Base-by-base conservation (phyloP, 331 rosid genomes). In the Arachis monticola region DNA sequence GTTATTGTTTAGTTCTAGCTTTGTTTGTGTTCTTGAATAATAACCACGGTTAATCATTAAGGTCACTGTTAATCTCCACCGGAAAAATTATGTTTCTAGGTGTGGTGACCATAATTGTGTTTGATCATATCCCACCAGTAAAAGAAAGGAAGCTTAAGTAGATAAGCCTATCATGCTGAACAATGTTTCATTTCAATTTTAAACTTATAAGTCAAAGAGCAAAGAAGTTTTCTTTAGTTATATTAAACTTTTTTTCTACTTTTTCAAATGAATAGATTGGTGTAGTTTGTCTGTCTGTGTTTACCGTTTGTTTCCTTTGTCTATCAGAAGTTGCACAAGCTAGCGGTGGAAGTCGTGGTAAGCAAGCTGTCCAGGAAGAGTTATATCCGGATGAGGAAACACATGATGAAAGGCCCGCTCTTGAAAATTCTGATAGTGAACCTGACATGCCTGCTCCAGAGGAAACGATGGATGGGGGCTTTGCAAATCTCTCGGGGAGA, bases 401-500 rank as follows among this genome's bases (percentile, higher is more conserved):
- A 51, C 85, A 81, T 30, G 90, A 84, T 47, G 89, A 89, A 48
- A 73, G 81, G 45, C 90, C 88, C 1, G 42, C 66, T 14, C 60
- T 73, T 52, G 87, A 87, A 67, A 87, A 73, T 41, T 78, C 88
- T 72, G 95, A 87, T 27, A 84, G 85, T 78, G 88, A 87, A 32
- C 57, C 80, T 70, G 90, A 85, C 56, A 81, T 72, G 70, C 80
- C 85, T 57, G 81, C 74, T 40, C 79, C 27, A 1, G 88, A 80
- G 72, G 68, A 70, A 12, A 1, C 50, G 10, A 1, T 44, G 13
- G 88, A 69, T 42, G 79, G 32, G 13, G 86, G 75, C 7, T 80
- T 72, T 69, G 27, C 85, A 3, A 78, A 85, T 6, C 91, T 89
- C 52, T 88, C 96, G 0, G 79, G 81, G 62, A 90, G 97, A 83